Evolutionary conservation across 148 eudicot species (phyloP), one percentile per base, ranked within the genome.

Genomic region (Vaccinium corymbosum): DNA sequence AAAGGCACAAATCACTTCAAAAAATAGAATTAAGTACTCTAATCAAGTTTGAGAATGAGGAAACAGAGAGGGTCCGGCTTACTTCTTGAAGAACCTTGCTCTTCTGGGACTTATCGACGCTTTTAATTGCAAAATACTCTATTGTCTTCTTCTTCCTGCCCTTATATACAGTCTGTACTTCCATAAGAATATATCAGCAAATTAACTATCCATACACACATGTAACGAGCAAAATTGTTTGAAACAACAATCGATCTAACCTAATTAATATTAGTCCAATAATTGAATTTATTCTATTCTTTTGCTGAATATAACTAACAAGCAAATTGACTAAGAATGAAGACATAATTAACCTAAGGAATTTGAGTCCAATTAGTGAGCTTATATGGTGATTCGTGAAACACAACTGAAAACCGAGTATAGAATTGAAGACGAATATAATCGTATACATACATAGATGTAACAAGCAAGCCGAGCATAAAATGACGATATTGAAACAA

Each of bases 11-110:
- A 35, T 12, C 68, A 56, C 48, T 71, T 61, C 19, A 38, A 52
- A 4, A n/a, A 49, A 38, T 25, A 62, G 8, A n/a, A 20, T 55
- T 32, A 55, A 29, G 64, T 29, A 57, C 25, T 35, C 29, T 59
- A 59, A 61, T 59, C 72, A 79, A 35, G 42, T 52, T 27, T 52
- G 42, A 81, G 73, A 68, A 68, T 16, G 38, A 68, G 73, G 53
- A 25, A 3, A 3, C 32, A 56, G 29, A 35, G 42, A 13, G 42
- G 12, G 22, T 62, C 29, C 14, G 85, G 81, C 95, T 87, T 89
- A 97, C 99, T 93, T 97, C 98, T 66, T 97, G 99, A 79, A 93
- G 95, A 93, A 97, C 92, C 86, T 94, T 97, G 91, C 83, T 92
- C 90, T 90, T 88, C 48, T 94, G 97, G 10, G 95, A 89, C 85